Evolutionary conservation across 1,284 basidiomycete genomes (phyloP), one percentile per base, ranked within the genome.

Genomic region (Ganoderma sinense): DNA sequence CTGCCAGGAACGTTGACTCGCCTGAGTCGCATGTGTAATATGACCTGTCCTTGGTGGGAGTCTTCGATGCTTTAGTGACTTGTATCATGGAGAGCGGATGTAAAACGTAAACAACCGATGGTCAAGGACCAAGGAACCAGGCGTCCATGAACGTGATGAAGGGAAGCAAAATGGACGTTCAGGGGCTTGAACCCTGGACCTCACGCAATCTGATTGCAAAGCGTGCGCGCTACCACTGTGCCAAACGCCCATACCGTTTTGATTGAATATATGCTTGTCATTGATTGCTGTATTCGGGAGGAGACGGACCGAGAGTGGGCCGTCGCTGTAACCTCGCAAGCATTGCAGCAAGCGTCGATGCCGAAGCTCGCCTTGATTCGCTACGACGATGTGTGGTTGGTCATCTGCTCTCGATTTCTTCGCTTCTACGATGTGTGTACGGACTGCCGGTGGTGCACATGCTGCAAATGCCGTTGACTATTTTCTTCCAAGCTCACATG

Each of bases 201-300:
- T 66, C 65, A 61, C 58, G 65, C 65, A 66, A 36, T 33, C 53
- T 14, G 18, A 59, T 39, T 66, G 58, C 65, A 66, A 66, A 61
- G 58, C 56, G 58, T 66, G 65, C 65, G 65, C 58, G 65, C 65
- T 66, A 66, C 65, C 65, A 66, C 65, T 66, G 65, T 60, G 56
- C 65, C 58, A 66, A 65, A 65, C 55, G 64, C 64, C 64, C 64
- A 18, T 55, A 7, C 10, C 0, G 4, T 14, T 5, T 10, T 8
- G 5, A 0, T 23, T 48, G n/a, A n/a, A 6, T n/a, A 23, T 2
- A 10, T 4, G 7, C 7, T 4, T 33, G 33, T 33, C 33, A 33
- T 33, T 33, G 6, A 48, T 48, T 23, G n/a, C 4, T 8, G 3
- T 10, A 2, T 26, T 0, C 26, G 13, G 26, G 13, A 33, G 29